Conservation (phyloP, 352 stramenopile genomes). For the Phytophthora pisi region DNA sequence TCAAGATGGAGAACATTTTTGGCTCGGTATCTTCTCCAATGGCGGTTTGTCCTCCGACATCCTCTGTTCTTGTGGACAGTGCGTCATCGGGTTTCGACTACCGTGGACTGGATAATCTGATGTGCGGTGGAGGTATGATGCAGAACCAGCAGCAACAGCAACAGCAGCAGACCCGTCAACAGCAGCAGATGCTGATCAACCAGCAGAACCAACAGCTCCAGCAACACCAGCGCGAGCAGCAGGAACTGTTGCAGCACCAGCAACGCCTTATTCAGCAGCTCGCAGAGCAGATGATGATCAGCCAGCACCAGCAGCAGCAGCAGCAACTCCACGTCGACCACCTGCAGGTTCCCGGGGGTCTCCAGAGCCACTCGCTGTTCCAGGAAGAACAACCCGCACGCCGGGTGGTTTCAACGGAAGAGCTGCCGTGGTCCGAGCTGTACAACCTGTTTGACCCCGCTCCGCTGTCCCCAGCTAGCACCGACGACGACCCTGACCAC, state of each 20-base stretch:
- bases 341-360: constrained; percentile 36
- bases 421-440: constrained; percentile 81
- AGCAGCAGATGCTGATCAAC: constrained; percentile 30
- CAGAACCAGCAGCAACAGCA: constrained; percentile 37
- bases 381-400: constrained; percentile 58
- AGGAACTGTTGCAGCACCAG: constrained; percentile 32
- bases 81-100: constrained; percentile 47
- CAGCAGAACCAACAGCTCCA: constrained; percentile 46
- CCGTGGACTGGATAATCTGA: constrained; percentile 42
- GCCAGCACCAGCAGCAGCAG: constrained; percentile 36
- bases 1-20: constrained; percentile 50
- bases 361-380: constrained; percentile 74
- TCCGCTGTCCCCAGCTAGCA: constrained; percentile 44
- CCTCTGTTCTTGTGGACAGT: constrained; percentile 41
- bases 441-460: constrained; percentile 80
- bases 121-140: constrained; percentile 31
- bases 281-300: constrained; percentile 44
- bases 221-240: constrained; percentile 43
- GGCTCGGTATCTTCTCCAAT: constrained; percentile 30
- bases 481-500: constrained; percentile 61
- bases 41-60: constrained; percentile 30
- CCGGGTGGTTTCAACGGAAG: constrained; percentile 71
- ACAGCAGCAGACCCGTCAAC: constrained; percentile 33
- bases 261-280: constrained; percentile 45
- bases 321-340: constrained; percentile 20